Base-by-base conservation (phyloP, 768 basidiomycete genomes). In the Tephrocybe sp. region DNA sequence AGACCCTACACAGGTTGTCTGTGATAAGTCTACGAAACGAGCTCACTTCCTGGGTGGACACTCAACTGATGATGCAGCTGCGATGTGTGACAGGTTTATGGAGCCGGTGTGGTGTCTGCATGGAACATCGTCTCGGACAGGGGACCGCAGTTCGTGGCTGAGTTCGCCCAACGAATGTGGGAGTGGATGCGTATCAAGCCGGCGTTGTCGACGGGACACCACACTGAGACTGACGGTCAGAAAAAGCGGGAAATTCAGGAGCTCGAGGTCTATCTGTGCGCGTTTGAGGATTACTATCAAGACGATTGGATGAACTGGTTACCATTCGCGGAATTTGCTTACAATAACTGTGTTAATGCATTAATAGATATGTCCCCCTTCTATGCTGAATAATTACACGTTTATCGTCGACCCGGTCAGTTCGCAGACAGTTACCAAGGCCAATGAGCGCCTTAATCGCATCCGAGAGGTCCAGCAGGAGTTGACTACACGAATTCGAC, bases 401-500 rank as follows among this genome's bases (percentile, higher is more conserved):
- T 39, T 39, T 22, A 22, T 22, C 4, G 25, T 39, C 9, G 38
- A 39, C 38, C 38, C 38, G 6, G 38, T 39, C 6, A 39, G n/a
- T 24, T 39, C 21, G n/a, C 38, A 39, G n/a, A 22, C 11, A 15
- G 38, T 39, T 22, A 12, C 22, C 9, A 39, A 39, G n/a, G 38
- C 32, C 5, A 16, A 34, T n/a, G 32, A 15, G 8, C 13, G 32
- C 4, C 32, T 34, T n/a, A 16, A 34, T 34, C 32, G 13, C 15
- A 34, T 34, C 15, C 13, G 13, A 11, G 13, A 34, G 32, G 16
- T 34, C 32, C 32, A 34, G 15, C 13, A 15, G 13, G 13, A 34
- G 32, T 16, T 34, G 32, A 34, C 58, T 78, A 77, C 18, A 90
- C 71, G 61, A 92, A 90, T 35, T 77, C 72, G 32, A 83, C 71